A percentile compares a stretch with the other conserved stretches of the same genome.
phyloP scores from a whole-genome alignment of 257 asterid species.

The Orobanche coerulescens region DNA sequence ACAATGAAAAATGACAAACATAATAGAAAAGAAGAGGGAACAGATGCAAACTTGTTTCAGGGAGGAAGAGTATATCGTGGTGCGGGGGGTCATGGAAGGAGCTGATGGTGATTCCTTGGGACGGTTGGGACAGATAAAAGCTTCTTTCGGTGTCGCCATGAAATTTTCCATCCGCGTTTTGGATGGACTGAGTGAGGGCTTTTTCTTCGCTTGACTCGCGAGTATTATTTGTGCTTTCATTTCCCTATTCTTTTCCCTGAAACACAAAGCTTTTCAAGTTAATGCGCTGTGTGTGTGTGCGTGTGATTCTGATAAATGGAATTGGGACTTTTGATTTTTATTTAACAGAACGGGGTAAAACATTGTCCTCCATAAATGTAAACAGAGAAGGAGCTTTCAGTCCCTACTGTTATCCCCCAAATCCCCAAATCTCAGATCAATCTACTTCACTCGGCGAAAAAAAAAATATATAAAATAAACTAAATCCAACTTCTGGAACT shows the following conservation, averaged over 20 bases:
- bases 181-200: not conserved
- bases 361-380: too few relatives aligned
- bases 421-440: not conserved
- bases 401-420: too few relatives aligned
- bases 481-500: not conserved
- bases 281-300: too few relatives aligned
- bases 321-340: too few relatives aligned
- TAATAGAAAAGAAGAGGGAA: not conserved
- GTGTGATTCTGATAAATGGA: too few relatives aligned
- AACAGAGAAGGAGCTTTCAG: too few relatives aligned
- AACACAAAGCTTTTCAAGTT: not conserved
- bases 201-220: not conserved
- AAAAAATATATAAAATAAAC: not conserved
- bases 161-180: not conserved
- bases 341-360: too few relatives aligned
- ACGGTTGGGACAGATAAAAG: not conserved
- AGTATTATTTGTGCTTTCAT: not conserved
- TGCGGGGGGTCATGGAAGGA: slow-evolving; percentile 14
- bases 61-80: slow-evolving; percentile 9
- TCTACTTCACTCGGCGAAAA: not conserved
- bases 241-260: not conserved
- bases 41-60: slow-evolving; percentile 22
- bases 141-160: slow-evolving; percentile 14
- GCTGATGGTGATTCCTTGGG: not conserved
- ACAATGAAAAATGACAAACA: slow-evolving; percentile 3